Conservation (phyloP, 345 rosid species). For the Rhizophora mangle region DNA sequence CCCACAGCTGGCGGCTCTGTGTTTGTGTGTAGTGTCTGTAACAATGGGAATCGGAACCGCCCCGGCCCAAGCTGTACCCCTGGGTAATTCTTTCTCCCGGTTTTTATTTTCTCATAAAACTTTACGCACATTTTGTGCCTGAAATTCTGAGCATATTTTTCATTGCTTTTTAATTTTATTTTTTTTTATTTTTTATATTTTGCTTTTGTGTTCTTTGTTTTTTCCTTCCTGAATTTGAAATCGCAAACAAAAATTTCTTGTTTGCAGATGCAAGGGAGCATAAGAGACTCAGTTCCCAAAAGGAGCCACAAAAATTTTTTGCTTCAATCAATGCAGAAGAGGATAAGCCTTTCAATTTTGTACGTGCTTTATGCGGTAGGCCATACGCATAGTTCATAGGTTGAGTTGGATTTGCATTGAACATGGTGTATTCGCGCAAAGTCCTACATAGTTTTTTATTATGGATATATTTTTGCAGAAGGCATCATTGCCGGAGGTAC, state of each 20-base stretch:
- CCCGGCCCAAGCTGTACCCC: too few relatives aligned
- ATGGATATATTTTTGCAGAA: constrained; percentile 44
- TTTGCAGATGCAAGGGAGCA: constrained; percentile 20
- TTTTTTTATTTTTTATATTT: too few relatives aligned
- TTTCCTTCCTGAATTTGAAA: too few relatives aligned
- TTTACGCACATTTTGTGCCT: too few relatives aligned
- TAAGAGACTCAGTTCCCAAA: constrained; percentile 19
- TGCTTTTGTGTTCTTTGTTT: too few relatives aligned
- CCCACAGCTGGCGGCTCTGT: too few relatives aligned
- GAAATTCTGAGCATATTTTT: too few relatives aligned
- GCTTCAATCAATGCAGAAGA: constrained; percentile 58
- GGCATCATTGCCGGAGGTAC: constrained; percentile 92
- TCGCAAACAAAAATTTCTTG: background rate
- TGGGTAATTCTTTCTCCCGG: too few relatives aligned
- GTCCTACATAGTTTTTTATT: background rate
- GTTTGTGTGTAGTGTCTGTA: too few relatives aligned
- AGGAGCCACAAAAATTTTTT: constrained; percentile 28
- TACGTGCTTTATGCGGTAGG: constrained; percentile 64
- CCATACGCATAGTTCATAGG: background rate
- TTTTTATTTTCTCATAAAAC: too few relatives aligned
- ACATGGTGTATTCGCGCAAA: background rate
- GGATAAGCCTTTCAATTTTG: constrained; percentile 67
- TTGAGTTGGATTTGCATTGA: background rate
- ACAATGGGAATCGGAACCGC: too few relatives aligned
- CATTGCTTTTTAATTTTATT: too few relatives aligned